Conservation (phyloP, 768 basidiomycete genomes). For the Pholiota molesta region DNA sequence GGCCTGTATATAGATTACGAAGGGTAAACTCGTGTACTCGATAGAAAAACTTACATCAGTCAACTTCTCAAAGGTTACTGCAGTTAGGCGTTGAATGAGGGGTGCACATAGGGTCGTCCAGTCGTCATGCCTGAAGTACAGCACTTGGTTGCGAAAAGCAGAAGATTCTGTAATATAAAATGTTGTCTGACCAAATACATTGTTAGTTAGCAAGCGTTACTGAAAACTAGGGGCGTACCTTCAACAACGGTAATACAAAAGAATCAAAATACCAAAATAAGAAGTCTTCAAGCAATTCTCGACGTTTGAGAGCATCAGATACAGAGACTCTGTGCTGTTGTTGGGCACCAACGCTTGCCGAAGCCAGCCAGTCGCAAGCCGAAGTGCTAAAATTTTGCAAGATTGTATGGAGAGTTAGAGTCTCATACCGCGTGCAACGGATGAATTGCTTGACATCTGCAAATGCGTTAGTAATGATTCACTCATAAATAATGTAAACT, state of each 20-base stretch:
- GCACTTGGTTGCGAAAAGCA: conserved; percentile 75
- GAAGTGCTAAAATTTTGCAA: conserved; percentile 76
- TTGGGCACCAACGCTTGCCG: conserved; percentile 36
- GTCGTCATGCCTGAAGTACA: conserved; percentile 95
- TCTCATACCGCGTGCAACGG: conserved; percentile 77
- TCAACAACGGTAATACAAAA: conserved; percentile 78
- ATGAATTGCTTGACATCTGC: conserved; percentile 80
- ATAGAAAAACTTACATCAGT: conserved; percentile 51
- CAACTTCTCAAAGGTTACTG: conserved; percentile 71
- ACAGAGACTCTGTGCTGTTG: conserved; percentile 55
- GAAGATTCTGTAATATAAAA: conserved; percentile 96
- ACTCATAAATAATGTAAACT: background rate
- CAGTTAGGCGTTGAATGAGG: conserved; percentile 72
- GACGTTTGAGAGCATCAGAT: conserved; percentile 73
- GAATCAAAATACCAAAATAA: conserved; percentile 94
- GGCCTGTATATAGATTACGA: conserved; percentile 36
- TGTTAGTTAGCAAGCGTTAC: background rate
- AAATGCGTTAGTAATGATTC: background rate
- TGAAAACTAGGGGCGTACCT: conserved; percentile 45
- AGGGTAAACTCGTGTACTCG: background rate
- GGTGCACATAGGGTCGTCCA: conserved; percentile 88
- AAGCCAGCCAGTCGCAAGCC: conserved; percentile 81
- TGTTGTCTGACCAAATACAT: conserved; percentile 58
- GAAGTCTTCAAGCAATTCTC: conserved; percentile 85
- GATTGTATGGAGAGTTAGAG: conserved; percentile 71